Base-by-base conservation (phyloP, 768 basidiomycete genomes). In the Collybia sordida region DNA sequence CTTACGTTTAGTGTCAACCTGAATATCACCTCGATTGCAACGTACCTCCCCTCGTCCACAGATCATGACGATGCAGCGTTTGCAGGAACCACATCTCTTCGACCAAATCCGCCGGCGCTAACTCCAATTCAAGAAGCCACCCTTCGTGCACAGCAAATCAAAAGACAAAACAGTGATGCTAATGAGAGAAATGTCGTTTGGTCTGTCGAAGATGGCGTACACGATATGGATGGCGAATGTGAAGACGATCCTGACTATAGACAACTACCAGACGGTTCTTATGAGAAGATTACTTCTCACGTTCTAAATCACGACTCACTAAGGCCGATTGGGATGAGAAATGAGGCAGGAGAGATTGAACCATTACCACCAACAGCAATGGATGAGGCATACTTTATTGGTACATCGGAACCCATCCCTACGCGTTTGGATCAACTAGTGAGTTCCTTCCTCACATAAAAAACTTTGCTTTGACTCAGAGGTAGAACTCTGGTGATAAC, bases 1-100 rank as follows among this genome's bases (percentile, higher is more conserved):
- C 8, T 19, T 18, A 12, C 6, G 47, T 17, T 19, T 38, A 90
- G 89, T 3, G 82, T 93, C 49, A 81, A 83, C 59, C 65, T 93
- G 49, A 83, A 75, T 45, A 78, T 93, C 21, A 75, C 84, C 14
- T 92, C 90, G 0, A 81, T 93, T 38, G 82, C 87, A 1, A 79
- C 79, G 4, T 87, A 83, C 56, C 73, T 93, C 19, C 91, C 91
- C 2, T 81, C 81, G 3, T 73, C 75, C 15, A 72, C 69, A 2
- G 81, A 84, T 47, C 72, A 85, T 53, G 79, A 88, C 42, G 69
- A 80, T 51, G 79, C 79, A 4, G 63, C 74, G 1, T 85, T 83
- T 57, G 62, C 72, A 3, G 86, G 85, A 22, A 80, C 72, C 3
- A 68, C 70, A 1, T 64, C 71, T 14, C 63, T 56, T 61, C 54